Base-by-base conservation (phyloP, 2,329 filamentous ascomycete genomes). In the Diaporthe sp. region DNA sequence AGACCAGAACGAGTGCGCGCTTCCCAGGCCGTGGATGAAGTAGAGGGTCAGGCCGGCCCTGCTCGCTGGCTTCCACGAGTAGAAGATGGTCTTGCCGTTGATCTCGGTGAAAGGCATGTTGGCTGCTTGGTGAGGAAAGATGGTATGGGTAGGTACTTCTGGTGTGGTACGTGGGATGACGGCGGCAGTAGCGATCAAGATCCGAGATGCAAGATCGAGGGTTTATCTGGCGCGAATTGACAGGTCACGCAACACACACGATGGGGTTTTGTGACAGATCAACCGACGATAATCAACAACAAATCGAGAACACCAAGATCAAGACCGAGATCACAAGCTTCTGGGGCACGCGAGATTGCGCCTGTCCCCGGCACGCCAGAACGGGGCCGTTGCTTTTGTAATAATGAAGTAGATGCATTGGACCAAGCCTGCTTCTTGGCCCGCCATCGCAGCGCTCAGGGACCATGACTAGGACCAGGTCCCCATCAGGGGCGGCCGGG, bases 1-100 rank as follows among this genome's bases (percentile, higher is more conserved):
- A 9, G 75, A 71, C 72, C 74, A 77, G 49, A 76, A 77, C 19
- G 75, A 76, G 51, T 76, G 74, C 17, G 76, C 57, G 3, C 49
- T 34, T 25, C 76, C 76, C 19, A 77, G 67, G 10, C 76, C 76
- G 68, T 77, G 76, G 67, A 77, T 77, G 57, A 77, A 72, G 51
- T 61, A 76, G 49, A 77, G 68, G 17, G 76, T 77, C n/a, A 77
- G 34, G 6, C 76, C 76, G 5, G 74, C 71, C 15, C 71, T 39
- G 71, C 68, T 76, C 10, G 75, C 75, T 19, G 73, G 73, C 39
- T 65, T 75, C 75, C 75, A 76, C 70, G 68, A 73, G 73, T 76
- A 76, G 55, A 76, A 76, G 8, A 76, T 75, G 13, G 6, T 73
- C 75, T 76, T 76, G 55, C 75, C 75, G 55, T 75, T 76, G 70